These are phyloP conservation scores for Ciborinia camelliae DNA, from an alignment of 2,329 filamentous ascomycete species.

Conservation along the genomic window DNA sequence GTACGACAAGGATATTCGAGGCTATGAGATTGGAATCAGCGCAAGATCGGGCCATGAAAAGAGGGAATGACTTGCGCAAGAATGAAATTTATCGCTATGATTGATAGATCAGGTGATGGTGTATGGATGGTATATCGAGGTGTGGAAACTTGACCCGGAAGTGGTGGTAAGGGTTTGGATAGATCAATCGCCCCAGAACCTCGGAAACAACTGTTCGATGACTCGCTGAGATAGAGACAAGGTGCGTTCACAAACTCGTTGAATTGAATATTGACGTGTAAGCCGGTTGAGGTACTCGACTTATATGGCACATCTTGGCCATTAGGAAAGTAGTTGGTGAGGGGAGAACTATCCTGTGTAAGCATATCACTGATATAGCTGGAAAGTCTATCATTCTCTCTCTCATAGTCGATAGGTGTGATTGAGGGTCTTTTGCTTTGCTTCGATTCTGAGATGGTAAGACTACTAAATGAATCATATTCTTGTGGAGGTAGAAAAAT, in stretches of 20 bases:
- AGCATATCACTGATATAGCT: conserved; percentile 3
- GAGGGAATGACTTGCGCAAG: conserved; percentile 29
- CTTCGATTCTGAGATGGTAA: background rate
- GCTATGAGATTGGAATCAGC: background rate
- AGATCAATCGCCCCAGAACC: background rate
- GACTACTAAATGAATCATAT: background rate
- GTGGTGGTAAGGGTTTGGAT: conserved; percentile 12
- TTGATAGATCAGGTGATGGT: conserved; percentile 20
- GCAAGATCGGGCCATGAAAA: background rate
- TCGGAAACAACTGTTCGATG: background rate
- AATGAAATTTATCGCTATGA: conserved; percentile 35
- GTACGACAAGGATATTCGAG: conserved; percentile 17
- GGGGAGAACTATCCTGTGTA: background rate
- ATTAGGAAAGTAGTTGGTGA: background rate
- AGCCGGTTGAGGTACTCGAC: background rate
- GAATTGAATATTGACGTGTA: background rate
- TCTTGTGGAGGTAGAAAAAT: background rate
- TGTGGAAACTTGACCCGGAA: background rate
- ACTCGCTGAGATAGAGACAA: background rate
- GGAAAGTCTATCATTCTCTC: conserved; percentile 12
- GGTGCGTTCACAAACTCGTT: background rate
- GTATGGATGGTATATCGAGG: background rate
- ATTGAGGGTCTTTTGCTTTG: background rate
- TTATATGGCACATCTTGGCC: background rate
- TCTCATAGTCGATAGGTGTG: background rate